phyloP scores from a whole-genome alignment of 108 stramenopile species.

The Conticribra guillardii region DNA sequence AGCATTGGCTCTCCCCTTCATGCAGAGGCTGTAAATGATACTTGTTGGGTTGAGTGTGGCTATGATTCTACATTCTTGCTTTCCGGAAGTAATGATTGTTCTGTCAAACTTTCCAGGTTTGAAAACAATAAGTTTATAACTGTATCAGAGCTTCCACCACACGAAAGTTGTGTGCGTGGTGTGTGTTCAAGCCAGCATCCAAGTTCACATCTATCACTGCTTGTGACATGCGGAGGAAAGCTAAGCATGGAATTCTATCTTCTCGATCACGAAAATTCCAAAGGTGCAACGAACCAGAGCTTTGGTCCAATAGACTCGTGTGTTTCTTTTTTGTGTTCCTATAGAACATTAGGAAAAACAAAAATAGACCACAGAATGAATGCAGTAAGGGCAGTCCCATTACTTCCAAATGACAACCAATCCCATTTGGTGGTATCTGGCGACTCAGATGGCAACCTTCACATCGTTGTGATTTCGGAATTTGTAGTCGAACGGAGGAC shows the following conservation, averaged over 20 bases:
- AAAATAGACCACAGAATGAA: constrained; percentile 84
- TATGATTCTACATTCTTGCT: constrained; percentile 34
- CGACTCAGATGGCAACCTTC: constrained; percentile 74
- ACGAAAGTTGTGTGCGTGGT: constrained; percentile 77
- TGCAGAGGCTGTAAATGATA: constrained; percentile 68
- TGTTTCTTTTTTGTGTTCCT: constrained; percentile 56
- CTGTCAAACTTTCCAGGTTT: constrained; percentile 53
- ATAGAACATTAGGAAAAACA: constrained; percentile 39
- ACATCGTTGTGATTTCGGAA: constrained; percentile 51
- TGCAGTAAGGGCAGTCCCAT: constrained; percentile 61
- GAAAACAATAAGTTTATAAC: constrained; percentile 38
- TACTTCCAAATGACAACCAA: constrained; percentile 25
- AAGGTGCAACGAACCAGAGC: neutral
- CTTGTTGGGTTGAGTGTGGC: constrained; percentile 46
- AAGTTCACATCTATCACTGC: constrained; percentile 35
- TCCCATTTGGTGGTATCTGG: constrained; percentile 64
- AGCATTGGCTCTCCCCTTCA: constrained; percentile 55
- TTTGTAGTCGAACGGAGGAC: constrained; percentile 34
- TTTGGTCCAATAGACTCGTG: constrained; percentile 4
- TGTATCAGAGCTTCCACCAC: constrained; percentile 58
- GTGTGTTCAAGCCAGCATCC: constrained; percentile 56
- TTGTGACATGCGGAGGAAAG: constrained; percentile 76
- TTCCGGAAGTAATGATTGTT: constrained; percentile 77
- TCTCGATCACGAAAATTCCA: constrained; percentile 28
- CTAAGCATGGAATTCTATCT: constrained; percentile 70